These are phyloP conservation scores for Capronia americana DNA, from an alignment of 2,329 filamentous ascomycete genomes.

Conservation along the genomic window DNA sequence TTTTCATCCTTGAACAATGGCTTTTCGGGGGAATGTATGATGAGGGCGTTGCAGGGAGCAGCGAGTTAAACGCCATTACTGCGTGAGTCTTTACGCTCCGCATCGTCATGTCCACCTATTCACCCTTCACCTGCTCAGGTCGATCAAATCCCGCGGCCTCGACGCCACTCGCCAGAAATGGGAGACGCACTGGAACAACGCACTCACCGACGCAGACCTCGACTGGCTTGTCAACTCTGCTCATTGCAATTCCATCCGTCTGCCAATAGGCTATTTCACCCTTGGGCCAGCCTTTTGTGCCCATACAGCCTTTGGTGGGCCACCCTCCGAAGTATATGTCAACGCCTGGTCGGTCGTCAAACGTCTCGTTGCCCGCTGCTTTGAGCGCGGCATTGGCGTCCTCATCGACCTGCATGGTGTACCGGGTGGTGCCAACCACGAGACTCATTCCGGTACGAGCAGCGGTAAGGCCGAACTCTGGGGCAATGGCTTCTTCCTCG, in stretches of 20 bases:
- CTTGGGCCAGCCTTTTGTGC: slow-evolving; percentile 59
- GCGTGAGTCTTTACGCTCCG: slow-evolving; percentile 41
- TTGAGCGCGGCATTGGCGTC: slow-evolving; percentile 59
- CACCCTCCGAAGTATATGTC: slow-evolving; percentile 56
- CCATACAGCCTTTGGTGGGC: slow-evolving; percentile 59
- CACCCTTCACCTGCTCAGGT: slow-evolving; percentile 39
- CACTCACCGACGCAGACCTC: slow-evolving; percentile 59
- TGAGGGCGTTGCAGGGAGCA: slow-evolving; percentile 48
- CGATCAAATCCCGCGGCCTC: slow-evolving; percentile 55
- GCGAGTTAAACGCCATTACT: slow-evolving; percentile 61
- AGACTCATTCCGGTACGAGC: slow-evolving; percentile 64
- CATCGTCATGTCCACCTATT: not conserved
- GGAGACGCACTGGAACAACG: slow-evolving; percentile 61
- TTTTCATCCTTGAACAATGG: slow-evolving; percentile 68
- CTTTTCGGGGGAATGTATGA: slow-evolving; percentile 60
- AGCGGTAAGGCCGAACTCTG: slow-evolving; percentile 60
- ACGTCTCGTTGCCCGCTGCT: slow-evolving; percentile 54
- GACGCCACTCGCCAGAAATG: slow-evolving; percentile 58
- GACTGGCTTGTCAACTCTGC: slow-evolving; percentile 60
- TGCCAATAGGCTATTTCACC: slow-evolving; percentile 67
- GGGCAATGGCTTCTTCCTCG: slow-evolving; percentile 51
- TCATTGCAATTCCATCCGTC: slow-evolving; percentile 63
- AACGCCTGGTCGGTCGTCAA: slow-evolving; percentile 61
- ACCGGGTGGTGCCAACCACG: slow-evolving; percentile 63
- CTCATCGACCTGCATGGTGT: slow-evolving; percentile 66